phyloP scores from a whole-genome alignment of 2,329 filamentous ascomycete species.

The Exophiala mesophila region DNA sequence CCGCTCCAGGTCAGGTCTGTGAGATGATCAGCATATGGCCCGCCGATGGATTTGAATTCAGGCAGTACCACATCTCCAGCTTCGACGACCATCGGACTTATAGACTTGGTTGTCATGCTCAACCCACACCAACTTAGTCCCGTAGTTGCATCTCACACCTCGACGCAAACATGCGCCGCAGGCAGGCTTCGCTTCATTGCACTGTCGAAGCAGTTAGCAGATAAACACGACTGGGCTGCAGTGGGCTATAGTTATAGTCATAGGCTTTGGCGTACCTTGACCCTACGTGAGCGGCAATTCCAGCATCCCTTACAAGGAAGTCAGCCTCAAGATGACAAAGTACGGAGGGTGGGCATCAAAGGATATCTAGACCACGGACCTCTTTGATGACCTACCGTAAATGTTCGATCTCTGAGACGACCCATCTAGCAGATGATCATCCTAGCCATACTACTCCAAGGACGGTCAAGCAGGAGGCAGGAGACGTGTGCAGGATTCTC shows the following conservation, averaged over 20 bases:
- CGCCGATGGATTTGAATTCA: too few relatives aligned
- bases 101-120: background rate
- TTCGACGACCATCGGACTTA: slow-evolving; percentile 1
- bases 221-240: background rate
- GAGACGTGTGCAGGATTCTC: too few relatives aligned
- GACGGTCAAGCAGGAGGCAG: too few relatives aligned
- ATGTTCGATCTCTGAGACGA: slow-evolving; percentile 2
- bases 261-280: slow-evolving; percentile 4
- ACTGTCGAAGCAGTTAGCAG: background rate
- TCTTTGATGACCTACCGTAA: slow-evolving; percentile 2
- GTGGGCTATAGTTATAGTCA: too few relatives aligned
- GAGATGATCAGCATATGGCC: too few relatives aligned
- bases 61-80: slow-evolving; percentile 1
- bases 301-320: slow-evolving; percentile 1
- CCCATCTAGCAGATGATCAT: background rate
- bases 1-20: slow-evolving; percentile 2
- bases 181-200: slow-evolving; percentile 1
- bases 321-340: too few relatives aligned
- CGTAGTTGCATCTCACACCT: slow-evolving; percentile 2
- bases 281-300: slow-evolving; percentile 4
- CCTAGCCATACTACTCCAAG: background rate
- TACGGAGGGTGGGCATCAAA: too few relatives aligned
- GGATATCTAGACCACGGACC: too few relatives aligned
- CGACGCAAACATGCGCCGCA: slow-evolving; percentile 1
- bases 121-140: slow-evolving; percentile 3